Percentiles rank a stretch among this genome's conserved stretches.
phyloP scores from a whole-genome alignment of 1,139 yeast species.

The Eremothecium cymbalariae region DNA sequence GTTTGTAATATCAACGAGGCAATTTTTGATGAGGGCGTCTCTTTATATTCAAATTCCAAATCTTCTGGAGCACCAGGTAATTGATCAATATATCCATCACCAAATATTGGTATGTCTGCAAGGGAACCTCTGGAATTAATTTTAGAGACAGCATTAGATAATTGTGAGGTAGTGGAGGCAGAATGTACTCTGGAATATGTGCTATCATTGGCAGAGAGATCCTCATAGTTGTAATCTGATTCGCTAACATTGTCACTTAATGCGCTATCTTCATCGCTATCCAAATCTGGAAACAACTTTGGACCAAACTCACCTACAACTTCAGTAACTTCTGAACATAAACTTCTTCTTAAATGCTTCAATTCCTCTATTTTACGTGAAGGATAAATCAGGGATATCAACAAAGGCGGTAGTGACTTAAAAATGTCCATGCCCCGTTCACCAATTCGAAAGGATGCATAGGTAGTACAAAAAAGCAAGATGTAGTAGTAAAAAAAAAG shows the following conservation, averaged over 20 bases:
- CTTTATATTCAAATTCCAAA: conserved; percentile 9
- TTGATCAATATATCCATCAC: conserved; percentile 28
- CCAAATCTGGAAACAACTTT: conserved; percentile 51
- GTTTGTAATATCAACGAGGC: conserved; percentile 7
- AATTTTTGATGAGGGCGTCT: conserved; percentile 7
- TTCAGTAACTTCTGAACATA: conserved; percentile 47
- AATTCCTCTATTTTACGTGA: conserved; percentile 38
- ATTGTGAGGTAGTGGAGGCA: conserved; percentile 24
- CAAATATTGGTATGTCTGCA: conserved; percentile 34
- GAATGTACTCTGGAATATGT: no score
- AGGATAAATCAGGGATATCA: conserved; percentile 46
- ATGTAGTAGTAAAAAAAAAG: conserved; percentile 35
- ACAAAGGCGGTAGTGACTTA: conserved; percentile 58
- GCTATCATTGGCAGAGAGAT: no score
- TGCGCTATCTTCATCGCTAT: conserved; percentile 9
- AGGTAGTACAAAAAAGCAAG: conserved; percentile 51
- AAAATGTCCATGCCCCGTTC: conserved; percentile 69
- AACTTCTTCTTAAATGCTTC: conserved; percentile 41
- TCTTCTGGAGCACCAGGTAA: no score
- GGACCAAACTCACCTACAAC: conserved; percentile 59
- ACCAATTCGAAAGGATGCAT: conserved; percentile 62
- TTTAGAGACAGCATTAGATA: conserved; percentile 33
- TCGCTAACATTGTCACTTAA: no score
- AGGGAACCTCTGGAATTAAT: conserved; percentile 35
- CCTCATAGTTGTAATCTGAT: no score